Percentiles rank a stretch among this genome's conserved stretches.
These are phyloP conservation scores for Rubia tinctorum DNA, from an alignment of 305 asterid species.

Conservation along the genomic window DNA sequence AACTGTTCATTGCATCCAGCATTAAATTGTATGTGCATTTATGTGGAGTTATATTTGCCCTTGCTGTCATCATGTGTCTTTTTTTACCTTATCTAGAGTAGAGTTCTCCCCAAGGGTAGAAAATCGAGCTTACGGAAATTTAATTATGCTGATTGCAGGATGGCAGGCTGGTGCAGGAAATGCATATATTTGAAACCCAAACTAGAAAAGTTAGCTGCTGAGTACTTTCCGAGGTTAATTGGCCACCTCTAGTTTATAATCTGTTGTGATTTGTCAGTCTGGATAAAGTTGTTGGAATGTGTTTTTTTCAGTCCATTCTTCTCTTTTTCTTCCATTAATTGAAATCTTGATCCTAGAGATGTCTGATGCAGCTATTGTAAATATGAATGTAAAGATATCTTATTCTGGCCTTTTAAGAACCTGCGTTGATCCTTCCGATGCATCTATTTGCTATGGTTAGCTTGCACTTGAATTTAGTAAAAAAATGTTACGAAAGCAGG, in stretches of 20 bases:
- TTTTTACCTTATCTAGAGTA: background rate
- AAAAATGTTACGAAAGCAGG: background rate
- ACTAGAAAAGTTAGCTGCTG: slow-evolving; percentile 85
- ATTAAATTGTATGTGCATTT: background rate
- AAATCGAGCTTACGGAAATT: slow-evolving; percentile 3
- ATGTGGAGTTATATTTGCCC: background rate
- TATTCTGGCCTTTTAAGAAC: background rate
- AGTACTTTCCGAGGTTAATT: slow-evolving; percentile 74
- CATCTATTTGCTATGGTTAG: background rate
- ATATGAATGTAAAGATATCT: background rate
- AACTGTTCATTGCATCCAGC: background rate
- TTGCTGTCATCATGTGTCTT: background rate
- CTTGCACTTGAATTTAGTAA: background rate
- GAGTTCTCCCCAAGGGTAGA: background rate
- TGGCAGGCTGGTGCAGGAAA: slow-evolving; percentile 95
- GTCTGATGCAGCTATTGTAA: background rate
- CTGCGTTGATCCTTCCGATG: background rate
- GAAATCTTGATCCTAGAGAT: slow-evolving; percentile 2
- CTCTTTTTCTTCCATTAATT: background rate
- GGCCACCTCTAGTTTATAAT: background rate
- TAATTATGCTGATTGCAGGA: slow-evolving; percentile 59
- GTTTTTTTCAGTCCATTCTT: background rate
- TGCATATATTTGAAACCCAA: slow-evolving; percentile 93
- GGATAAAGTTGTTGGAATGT: background rate
- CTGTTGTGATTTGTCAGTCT: background rate